Conservation (phyloP, 352 stramenopile genomes). For the Phytophthora litchii region DNA sequence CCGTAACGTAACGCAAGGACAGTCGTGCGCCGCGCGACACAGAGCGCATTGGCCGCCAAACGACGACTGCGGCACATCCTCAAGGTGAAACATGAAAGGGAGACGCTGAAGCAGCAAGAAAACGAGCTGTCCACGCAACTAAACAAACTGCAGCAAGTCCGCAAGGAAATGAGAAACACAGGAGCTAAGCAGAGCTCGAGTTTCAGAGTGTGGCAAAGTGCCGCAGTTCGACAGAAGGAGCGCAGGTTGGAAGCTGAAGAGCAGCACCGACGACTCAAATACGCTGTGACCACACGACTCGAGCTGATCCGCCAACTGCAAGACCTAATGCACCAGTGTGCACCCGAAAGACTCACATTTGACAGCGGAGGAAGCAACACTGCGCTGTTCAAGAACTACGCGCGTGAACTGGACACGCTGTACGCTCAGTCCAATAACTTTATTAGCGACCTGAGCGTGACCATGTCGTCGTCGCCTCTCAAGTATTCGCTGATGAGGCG, state of each 20-base stretch:
- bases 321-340: constrained; percentile 1
- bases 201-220: constrained; percentile 14
- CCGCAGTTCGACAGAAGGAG: constrained; percentile 16
- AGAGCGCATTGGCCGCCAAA: not conserved
- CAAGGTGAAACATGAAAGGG: constrained; percentile 19
- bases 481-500: too few relatives aligned
- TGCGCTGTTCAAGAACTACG: constrained; percentile 12
- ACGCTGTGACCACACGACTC: not conserved
- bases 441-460: too few relatives aligned
- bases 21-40: not conserved
- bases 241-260: constrained; percentile 6
- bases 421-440: constrained; percentile 18
- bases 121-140: constrained; percentile 5
- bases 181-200: too few relatives aligned
- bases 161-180: too few relatives aligned
- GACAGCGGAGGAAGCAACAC: not conserved
- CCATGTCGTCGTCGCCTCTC: too few relatives aligned
- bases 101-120: constrained; percentile 10
- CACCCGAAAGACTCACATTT: too few relatives aligned
- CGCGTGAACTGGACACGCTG: constrained; percentile 19
- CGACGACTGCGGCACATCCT: constrained; percentile 4
- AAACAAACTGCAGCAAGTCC: not conserved
- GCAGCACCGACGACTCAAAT: constrained; percentile 11
- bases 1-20: too few relatives aligned
- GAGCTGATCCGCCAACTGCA: constrained; percentile 14